Evolutionary conservation across 2,329 filamentous ascomycete species (phyloP).

Genomic region (Didymella segeticola): DNA sequence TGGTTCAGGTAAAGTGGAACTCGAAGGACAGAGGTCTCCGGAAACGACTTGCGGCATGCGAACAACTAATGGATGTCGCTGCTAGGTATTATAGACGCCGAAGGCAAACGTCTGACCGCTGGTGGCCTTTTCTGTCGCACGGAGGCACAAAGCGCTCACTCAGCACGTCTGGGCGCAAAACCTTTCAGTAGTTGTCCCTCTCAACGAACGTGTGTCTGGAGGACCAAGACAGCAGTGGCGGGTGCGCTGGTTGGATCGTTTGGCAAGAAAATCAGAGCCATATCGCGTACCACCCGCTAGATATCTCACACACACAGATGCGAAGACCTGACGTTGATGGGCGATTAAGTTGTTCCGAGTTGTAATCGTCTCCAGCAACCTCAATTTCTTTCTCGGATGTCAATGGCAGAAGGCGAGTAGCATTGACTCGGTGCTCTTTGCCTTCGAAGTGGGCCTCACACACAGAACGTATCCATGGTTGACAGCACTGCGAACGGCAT

Average conservation of each 20-base stretch:
- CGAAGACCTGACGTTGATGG: conserved; percentile 31
- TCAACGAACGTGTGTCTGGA: conserved; percentile 5
- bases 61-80: conserved; percentile 22
- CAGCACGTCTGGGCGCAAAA: conserved; percentile 23
- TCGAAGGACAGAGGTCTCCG: conserved; percentile 17
- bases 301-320: conserved; percentile 32
- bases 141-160: conserved; percentile 27
- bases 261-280: conserved; percentile 30
- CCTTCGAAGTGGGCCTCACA: conserved; percentile 4
- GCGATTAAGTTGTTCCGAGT: conserved; percentile 17
- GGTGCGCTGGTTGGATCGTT: conserved; percentile 27
- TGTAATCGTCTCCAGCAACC: conserved; percentile 10
- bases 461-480: conserved; percentile 9
- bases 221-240: conserved; percentile 26
- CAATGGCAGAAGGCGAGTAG: too few relatives aligned
- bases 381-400: conserved; percentile 4
- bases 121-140: conserved; percentile 10
- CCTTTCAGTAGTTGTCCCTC: conserved; percentile 15
- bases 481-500: conserved; percentile 13
- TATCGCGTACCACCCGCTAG: conserved; percentile 33
- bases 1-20: conserved; percentile 26
- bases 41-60: conserved; percentile 22
- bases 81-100: conserved; percentile 25
- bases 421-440: too few relatives aligned
- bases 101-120: conserved; percentile 26